phyloP scores from a whole-genome alignment of 768 basidiomycete genomes.

The Neoboletus subvelutipes region DNA sequence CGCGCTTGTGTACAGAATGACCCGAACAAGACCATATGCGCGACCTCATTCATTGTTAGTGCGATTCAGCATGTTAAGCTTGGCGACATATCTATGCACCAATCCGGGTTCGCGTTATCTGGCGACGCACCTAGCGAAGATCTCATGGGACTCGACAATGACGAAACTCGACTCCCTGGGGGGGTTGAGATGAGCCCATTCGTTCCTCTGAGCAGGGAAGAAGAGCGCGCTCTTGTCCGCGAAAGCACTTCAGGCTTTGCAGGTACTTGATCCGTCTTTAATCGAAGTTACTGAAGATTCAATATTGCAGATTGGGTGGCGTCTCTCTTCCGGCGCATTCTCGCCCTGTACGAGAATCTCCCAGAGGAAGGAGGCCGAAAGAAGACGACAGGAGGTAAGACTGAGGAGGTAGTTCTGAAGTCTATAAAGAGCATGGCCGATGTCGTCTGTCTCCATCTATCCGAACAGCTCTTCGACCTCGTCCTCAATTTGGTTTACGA shows the following conservation, averaged over 20 bases:
- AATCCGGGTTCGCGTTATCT: slow-evolving; percentile 54
- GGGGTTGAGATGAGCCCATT: slow-evolving; percentile 41
- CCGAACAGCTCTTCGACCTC: slow-evolving; percentile 71
- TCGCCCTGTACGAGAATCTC: slow-evolving; percentile 86
- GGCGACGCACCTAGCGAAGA: slow-evolving; percentile 54
- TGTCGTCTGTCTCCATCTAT: slow-evolving; percentile 70
- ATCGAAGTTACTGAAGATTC: background rate
- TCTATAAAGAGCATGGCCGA: slow-evolving; percentile 80
- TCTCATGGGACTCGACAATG: slow-evolving; percentile 52
- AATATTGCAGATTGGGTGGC: slow-evolving; percentile 68
- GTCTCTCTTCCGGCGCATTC: slow-evolving; percentile 71
- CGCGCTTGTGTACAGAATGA: slow-evolving; percentile 55
- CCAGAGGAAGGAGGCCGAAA: slow-evolving; percentile 92
- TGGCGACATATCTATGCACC: slow-evolving; percentile 68
- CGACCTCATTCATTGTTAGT: slow-evolving; percentile 75
- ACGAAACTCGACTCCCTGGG: slow-evolving; percentile 49
- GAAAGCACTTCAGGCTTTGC: slow-evolving; percentile 81
- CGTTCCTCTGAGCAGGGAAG: slow-evolving; percentile 49
- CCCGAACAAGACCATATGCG: slow-evolving; percentile 74
- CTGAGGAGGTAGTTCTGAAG: slow-evolving; percentile 72
- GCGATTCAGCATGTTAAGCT: slow-evolving; percentile 75
- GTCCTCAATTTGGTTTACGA: slow-evolving; percentile 82
- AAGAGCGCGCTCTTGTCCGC: slow-evolving; percentile 69
- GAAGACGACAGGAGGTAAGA: slow-evolving; percentile 82
- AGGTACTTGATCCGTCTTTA: slow-evolving; percentile 41